phyloP scores from a whole-genome alignment of 371 early-diverging fungal genomes.

The Mucor lusitanicus region DNA sequence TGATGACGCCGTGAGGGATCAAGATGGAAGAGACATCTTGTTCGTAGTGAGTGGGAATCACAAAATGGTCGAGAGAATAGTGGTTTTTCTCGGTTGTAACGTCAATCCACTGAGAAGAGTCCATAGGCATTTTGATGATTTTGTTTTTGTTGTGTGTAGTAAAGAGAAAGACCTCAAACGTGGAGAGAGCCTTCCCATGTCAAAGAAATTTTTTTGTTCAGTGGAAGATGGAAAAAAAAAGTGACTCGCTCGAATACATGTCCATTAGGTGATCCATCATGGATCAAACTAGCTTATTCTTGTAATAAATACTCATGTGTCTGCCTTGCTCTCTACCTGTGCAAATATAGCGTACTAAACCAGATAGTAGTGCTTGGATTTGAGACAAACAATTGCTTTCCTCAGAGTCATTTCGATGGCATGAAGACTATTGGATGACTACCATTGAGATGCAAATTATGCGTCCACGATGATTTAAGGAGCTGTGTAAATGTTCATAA shows the following conservation, averaged over 20 bases:
- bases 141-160: neutral
- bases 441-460: too few species aligned
- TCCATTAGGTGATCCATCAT: neutral
- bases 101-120: slow-evolving; percentile 75
- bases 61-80: slow-evolving; percentile 83
- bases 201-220: neutral
- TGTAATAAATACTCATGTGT: too few species aligned
- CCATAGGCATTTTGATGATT: slow-evolving; percentile 48
- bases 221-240: neutral
- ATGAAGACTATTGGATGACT: too few species aligned
- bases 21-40: slow-evolving; percentile 82
- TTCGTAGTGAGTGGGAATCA: slow-evolving; percentile 86
- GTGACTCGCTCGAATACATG: neutral
- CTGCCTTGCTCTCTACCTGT: too few species aligned
- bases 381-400: too few species aligned
- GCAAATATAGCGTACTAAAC: too few species aligned
- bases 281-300: too few species aligned
- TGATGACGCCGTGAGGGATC: slow-evolving; percentile 93
- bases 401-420: too few species aligned
- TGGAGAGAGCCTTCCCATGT: neutral
- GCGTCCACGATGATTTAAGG: too few species aligned
- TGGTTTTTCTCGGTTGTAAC: slow-evolving; percentile 72
- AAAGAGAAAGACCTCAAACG: neutral
- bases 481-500: too few species aligned
- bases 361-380: too few species aligned